Conservation (phyloP, 139 green algal species). For the Coccomyxa sp. region DNA sequence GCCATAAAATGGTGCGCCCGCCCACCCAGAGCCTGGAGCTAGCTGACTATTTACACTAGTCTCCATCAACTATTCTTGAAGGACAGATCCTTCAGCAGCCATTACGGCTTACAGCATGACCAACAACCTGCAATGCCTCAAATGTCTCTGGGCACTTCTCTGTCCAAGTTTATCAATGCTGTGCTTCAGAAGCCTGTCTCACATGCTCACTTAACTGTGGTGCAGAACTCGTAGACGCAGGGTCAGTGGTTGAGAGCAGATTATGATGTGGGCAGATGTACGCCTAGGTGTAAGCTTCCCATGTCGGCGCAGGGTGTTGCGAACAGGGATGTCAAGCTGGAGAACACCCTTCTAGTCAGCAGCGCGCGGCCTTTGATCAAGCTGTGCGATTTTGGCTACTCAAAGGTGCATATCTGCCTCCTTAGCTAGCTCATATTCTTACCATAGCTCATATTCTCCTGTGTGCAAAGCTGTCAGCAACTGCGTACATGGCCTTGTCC, state of each 20-base stretch:
- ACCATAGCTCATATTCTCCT: too few species aligned
- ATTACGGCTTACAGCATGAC: too few species aligned
- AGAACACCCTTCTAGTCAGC: constrained; percentile 48
- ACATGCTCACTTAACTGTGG: too few species aligned
- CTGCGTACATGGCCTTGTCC: too few species aligned
- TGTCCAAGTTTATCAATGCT: not conserved
- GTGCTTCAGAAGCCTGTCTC: too few species aligned
- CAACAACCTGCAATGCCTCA: too few species aligned
- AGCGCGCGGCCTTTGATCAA: constrained; percentile 33
- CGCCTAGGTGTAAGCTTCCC: not conserved
- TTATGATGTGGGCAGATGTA: not conserved
- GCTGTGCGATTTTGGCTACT: constrained; percentile 59
- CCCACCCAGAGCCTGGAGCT: not conserved
- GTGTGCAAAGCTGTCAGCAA: too few species aligned
- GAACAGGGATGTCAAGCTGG: constrained; percentile 51
- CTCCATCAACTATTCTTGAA: too few species aligned
- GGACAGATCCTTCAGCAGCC: too few species aligned
- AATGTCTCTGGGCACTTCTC: too few species aligned
- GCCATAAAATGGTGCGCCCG: constrained; percentile 33
- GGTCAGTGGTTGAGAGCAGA: not conserved
- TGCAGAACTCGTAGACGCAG: too few species aligned
- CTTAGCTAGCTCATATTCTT: too few species aligned
- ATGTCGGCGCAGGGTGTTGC: constrained; percentile 26
- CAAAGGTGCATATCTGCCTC: constrained; percentile 30
- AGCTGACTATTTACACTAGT: not conserved